Percentiles rank a stretch among this genome's conserved stretches.
Conservation (phyloP, 2,329 filamentous ascomycete genomes). For the Alternaria gansuensis region DNA sequence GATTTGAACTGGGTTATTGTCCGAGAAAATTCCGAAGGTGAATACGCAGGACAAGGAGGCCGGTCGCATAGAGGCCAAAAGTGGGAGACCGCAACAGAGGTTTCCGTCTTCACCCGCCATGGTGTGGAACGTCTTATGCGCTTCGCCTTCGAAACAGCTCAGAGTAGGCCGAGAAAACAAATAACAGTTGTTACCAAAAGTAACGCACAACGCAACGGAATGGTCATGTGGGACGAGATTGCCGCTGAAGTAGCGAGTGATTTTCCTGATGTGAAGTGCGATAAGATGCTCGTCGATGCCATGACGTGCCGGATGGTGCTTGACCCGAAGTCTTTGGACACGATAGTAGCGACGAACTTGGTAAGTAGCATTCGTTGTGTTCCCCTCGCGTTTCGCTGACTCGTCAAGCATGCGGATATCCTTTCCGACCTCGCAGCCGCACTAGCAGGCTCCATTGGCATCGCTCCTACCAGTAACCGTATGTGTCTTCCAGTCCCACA, state of each 20-base stretch:
- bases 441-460: conserved; percentile 74
- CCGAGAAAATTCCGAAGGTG: conserved; percentile 72
- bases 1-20: conserved; percentile 74
- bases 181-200: conserved; percentile 72
- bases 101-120: conserved; percentile 69
- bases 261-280: conserved; percentile 67
- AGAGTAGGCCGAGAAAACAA: conserved; percentile 64
- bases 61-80: conserved; percentile 66
- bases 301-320: conserved; percentile 72
- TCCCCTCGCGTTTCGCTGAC: conserved; percentile 1
- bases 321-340: conserved; percentile 67
- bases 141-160: conserved; percentile 70
- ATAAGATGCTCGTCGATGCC: conserved; percentile 73
- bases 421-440: conserved; percentile 75
- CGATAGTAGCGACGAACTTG: conserved; percentile 70
- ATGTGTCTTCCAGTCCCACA: background rate
- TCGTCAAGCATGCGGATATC: conserved; percentile 65
- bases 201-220: conserved; percentile 71
- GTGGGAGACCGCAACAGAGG: conserved; percentile 70
- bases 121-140: conserved; percentile 68
- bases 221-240: conserved; percentile 74
- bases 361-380: conserved; percentile 23
- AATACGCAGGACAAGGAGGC: conserved; percentile 72
- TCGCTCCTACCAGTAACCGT: conserved; percentile 73
- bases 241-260: conserved; percentile 64